Percentiles rank a stretch among this genome's conserved stretches.
These are phyloP conservation scores for Xenoacremonium recifei DNA, from an alignment of 2,329 filamentous ascomycete genomes.

Conservation along the genomic window DNA sequence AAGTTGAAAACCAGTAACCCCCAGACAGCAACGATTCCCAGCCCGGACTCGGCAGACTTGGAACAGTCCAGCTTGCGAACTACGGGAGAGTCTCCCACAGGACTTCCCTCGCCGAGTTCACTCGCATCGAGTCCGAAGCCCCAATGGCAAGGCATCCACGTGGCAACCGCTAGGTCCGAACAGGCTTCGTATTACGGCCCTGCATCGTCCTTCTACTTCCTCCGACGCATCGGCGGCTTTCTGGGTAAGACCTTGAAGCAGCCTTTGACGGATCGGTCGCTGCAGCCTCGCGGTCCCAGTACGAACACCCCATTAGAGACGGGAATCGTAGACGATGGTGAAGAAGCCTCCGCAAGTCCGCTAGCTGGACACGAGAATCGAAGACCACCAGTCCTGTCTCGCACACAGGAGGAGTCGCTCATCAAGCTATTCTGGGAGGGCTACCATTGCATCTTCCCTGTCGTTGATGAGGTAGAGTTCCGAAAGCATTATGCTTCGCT, in stretches of 20 bases:
- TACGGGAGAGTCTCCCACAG: too few species aligned
- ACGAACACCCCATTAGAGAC: constrained; percentile 5
- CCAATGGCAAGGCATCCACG: constrained; percentile 33
- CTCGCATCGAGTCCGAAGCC: constrained; percentile 2
- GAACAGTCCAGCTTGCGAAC: too few species aligned
- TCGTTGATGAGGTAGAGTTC: constrained; percentile 45
- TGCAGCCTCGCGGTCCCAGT: constrained; percentile 15
- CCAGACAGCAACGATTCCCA: too few species aligned
- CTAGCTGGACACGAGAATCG: too few species aligned
- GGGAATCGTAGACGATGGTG: neutral
- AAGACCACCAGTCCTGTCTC: too few species aligned
- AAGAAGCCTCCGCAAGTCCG: too few species aligned
- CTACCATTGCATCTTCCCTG: constrained; percentile 36
- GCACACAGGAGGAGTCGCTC: constrained; percentile 44
- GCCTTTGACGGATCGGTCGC: constrained; percentile 9
- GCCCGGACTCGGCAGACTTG: constrained; percentile 1
- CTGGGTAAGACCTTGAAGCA: constrained; percentile 32
- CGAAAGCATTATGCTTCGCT: constrained; percentile 41
- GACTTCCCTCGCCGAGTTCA: too few species aligned
- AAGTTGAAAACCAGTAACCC: constrained; percentile 1
- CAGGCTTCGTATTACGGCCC: constrained; percentile 42
- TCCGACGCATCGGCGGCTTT: constrained; percentile 38
- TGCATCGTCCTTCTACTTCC: constrained; percentile 44
- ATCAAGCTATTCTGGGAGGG: constrained; percentile 46
- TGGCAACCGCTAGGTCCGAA: constrained; percentile 33